Base-by-base conservation (phyloP, 2,329 filamentous ascomycete genomes). In the Apiospora phragmitis region DNA sequence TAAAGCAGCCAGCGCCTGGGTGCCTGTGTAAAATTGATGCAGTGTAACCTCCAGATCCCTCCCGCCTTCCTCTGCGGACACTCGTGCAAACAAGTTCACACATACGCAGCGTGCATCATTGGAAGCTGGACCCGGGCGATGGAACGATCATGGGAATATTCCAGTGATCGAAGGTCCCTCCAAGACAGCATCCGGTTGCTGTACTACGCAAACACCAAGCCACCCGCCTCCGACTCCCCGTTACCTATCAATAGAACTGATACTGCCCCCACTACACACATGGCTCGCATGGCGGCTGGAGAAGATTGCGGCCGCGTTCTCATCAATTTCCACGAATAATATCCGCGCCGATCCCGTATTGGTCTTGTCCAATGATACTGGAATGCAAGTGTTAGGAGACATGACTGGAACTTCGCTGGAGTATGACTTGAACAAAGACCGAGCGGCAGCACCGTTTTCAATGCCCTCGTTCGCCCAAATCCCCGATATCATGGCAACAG, bases 191-290 rank as follows among this genome's bases (percentile, higher is more conserved):
- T n/a, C 32, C 18, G 24, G 32, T 62, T 11, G 32, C 11, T 32
- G 55, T 62, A 32, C 32, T 38, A 62, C 55, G 55, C 55, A 62
- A 62, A 62, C 55, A 38, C 16, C 55, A 62, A 62, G 55, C 55
- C 55, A 62, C 32, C 55, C 55, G 55, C 55, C 55, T 38, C 29
- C 21, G 29, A 11, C 32, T 38, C 7, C 32, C 9, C 32, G 12
- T 12, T 4, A 12, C 55, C 55, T 62, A 62, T 62, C 55, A 62
- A 38, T 38, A 38, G 29, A 38, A 38, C 9, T 14, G 14, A 55
- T 16, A 8, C 26, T 32, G 26, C 26, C 55, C 55, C 55, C 32
- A 62, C 32, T 62, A 62, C 55, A 32, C 55, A 38, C 32, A 38
- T 62, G 55, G 55, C 55, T 38, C 55, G 32, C 51, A 35, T 62